Evolutionary conservation across 495 filamentous ascomycete species (phyloP).

Genomic region (Xylaria castorea): DNA sequence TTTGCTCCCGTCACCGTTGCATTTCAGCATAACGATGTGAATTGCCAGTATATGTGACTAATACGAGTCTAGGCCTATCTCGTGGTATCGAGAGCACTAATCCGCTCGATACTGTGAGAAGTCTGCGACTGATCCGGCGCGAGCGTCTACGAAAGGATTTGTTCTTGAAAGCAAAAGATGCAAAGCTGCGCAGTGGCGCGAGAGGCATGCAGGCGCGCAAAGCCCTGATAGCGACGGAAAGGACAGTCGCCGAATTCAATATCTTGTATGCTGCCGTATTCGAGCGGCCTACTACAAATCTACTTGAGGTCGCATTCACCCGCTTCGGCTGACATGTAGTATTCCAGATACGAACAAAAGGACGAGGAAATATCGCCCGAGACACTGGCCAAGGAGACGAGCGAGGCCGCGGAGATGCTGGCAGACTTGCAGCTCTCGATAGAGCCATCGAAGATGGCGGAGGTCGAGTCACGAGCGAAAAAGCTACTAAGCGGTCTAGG

Average conservation of each 20-base stretch:
- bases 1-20: constrained; percentile 1
- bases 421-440: constrained; percentile 66
- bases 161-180: constrained; percentile 73
- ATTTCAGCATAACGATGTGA: constrained; percentile 34
- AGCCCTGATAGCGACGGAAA: constrained; percentile 68
- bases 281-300: not conserved
- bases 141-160: constrained; percentile 65
- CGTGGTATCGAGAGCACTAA: constrained; percentile 51
- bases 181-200: constrained; percentile 72
- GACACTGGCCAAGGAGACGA: constrained; percentile 63
- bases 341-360: constrained; percentile 57
- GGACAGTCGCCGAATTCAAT: constrained; percentile 61
- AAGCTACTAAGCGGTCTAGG: constrained; percentile 73
- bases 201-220: constrained; percentile 76
- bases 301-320: not conserved
- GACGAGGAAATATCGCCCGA: constrained; percentile 61
- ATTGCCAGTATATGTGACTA: constrained; percentile 38
- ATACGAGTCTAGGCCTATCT: constrained; percentile 50
- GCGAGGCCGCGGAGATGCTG: constrained; percentile 66
- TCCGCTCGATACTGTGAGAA: constrained; percentile 61
- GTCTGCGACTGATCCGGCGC: constrained; percentile 65
- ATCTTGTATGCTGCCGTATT: constrained; percentile 49
- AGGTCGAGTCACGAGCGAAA: constrained; percentile 65
- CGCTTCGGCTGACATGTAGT: not conserved
- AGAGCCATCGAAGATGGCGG: constrained; percentile 57